These are phyloP conservation scores for Hemisphaericaspora subhashii DNA, from an alignment of 1,139 yeast species.

Conservation along the genomic window DNA sequence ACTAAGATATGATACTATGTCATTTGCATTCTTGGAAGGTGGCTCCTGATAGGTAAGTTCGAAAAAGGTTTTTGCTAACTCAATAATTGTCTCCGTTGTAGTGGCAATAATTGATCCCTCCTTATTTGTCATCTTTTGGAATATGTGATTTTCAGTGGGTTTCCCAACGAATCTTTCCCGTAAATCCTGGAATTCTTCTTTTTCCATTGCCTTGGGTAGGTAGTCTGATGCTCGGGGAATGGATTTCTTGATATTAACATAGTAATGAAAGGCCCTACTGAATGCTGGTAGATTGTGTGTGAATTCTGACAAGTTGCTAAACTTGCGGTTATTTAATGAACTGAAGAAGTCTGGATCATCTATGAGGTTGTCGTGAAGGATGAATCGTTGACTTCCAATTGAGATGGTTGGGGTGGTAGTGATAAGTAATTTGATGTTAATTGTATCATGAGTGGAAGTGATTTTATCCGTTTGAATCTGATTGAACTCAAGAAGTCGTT, in stretches of 20 bases:
- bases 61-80: neutral
- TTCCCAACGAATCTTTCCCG: neutral
- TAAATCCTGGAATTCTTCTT: neutral
- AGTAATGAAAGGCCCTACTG: too few relatives aligned
- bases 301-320: neutral
- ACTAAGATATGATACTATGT: neutral
- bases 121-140: neutral
- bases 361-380: neutral
- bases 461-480: neutral
- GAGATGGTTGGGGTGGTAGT: neutral
- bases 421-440: neutral
- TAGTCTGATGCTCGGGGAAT: too few relatives aligned
- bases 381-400: neutral
- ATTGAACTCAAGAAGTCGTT: neutral
- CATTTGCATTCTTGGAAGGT: neutral
- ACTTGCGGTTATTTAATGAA: neutral
- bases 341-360: neutral
- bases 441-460: neutral
- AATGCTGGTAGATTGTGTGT: too few relatives aligned
- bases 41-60: neutral
- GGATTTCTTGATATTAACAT: too few relatives aligned
- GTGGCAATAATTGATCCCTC: neutral
- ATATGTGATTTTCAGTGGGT: neutral
- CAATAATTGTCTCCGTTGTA: neutral
- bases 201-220: too few relatives aligned